Conservation (phyloP, 1,284 basidiomycete species). For the Cerioporus squamosus region DNA sequence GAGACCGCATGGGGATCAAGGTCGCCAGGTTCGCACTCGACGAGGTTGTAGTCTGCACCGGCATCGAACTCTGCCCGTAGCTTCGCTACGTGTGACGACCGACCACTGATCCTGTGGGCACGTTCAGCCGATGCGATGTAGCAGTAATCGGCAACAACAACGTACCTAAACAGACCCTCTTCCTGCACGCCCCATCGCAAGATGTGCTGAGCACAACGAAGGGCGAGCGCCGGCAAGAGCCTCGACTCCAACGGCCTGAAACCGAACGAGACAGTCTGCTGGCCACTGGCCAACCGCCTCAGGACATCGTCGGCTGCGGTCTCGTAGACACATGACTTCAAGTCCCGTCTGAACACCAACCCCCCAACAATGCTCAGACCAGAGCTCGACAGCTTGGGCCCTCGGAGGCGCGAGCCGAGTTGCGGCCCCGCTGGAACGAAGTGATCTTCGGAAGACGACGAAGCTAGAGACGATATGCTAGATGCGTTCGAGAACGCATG, state of each 20-base stretch:
- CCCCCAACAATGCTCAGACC: conserved; percentile 46
- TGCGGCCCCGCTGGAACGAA: conserved; percentile 49
- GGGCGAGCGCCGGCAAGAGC: conserved; percentile 71
- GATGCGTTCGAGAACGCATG: conserved; percentile 62
- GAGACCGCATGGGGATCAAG: conserved; percentile 93
- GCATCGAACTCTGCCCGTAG: conserved; percentile 84
- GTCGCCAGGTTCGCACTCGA: conserved; percentile 76
- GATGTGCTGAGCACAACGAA: conserved; percentile 81
- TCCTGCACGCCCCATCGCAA: conserved; percentile 81
- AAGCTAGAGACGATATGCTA: conserved; percentile 55
- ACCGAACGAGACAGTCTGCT: conserved; percentile 22
- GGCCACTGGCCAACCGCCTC: conserved; percentile 24
- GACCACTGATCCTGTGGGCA: conserved; percentile 67
- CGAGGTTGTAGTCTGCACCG: conserved; percentile 85
- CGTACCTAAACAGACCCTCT: conserved; percentile 82
- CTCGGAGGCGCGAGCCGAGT: conserved; percentile 60
- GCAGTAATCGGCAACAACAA: neutral
- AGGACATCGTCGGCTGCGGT: conserved; percentile 52
- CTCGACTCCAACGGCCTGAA: conserved; percentile 52
- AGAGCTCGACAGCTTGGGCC: conserved; percentile 45
- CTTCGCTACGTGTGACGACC: conserved; percentile 74
- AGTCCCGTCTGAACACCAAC: conserved; percentile 66
- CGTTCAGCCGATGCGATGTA: neutral
- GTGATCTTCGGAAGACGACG: conserved; percentile 52
- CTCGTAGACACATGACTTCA: conserved; percentile 61